A percentile compares a stretch with the other conserved stretches of the same genome.
Conservation (phyloP, 2,329 filamentous ascomycete genomes). For the Penicillium palitans region DNA sequence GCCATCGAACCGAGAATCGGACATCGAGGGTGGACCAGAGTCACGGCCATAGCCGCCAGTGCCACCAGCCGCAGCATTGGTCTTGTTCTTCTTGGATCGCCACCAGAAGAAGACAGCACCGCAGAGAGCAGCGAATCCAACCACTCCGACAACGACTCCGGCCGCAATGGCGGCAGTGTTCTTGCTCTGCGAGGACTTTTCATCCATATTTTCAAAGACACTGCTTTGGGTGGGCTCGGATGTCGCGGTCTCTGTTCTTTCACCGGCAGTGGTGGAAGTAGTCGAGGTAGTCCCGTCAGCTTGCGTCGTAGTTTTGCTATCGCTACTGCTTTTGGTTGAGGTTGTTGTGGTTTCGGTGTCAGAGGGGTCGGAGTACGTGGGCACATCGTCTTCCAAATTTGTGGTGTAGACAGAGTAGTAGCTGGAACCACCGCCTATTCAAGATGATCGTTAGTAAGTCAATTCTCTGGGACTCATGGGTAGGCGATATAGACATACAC, state of each 20-base stretch:
- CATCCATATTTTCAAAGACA: slow-evolving; percentile 2
- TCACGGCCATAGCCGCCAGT: slow-evolving; percentile 72
- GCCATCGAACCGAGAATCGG: slow-evolving; percentile 82
- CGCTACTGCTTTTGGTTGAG: slow-evolving; percentile 21
- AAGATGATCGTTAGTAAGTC: slow-evolving; percentile 25
- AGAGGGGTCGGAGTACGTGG: slow-evolving; percentile 26
- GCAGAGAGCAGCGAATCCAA: slow-evolving; percentile 65
- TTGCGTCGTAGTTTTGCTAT: slow-evolving; percentile 11
- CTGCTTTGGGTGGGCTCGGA: slow-evolving; percentile 21
- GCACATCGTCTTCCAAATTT: slow-evolving; percentile 45
- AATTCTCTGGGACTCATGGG: background rate
- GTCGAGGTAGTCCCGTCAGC: slow-evolving; percentile 6
- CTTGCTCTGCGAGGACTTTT: slow-evolving; percentile 45
- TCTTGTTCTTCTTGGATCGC: slow-evolving; percentile 71
- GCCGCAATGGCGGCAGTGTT: slow-evolving; percentile 83
- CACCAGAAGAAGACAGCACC: slow-evolving; percentile 73
- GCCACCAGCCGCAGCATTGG: slow-evolving; percentile 80
- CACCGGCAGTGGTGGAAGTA: slow-evolving; percentile 29
- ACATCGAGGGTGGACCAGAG: slow-evolving; percentile 66
- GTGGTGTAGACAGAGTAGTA: slow-evolving; percentile 56
- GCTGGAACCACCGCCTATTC: slow-evolving; percentile 58
- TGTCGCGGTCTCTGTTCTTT: slow-evolving; percentile 40
- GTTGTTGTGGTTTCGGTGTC: slow-evolving; percentile 19
- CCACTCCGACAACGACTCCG: slow-evolving; percentile 80
- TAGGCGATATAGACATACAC: slow-evolving; percentile 55